Evolutionary conservation across 1,139 yeast genomes (phyloP), one percentile per base, ranked within the genome.

Genomic region (Pichia sp.): DNA sequence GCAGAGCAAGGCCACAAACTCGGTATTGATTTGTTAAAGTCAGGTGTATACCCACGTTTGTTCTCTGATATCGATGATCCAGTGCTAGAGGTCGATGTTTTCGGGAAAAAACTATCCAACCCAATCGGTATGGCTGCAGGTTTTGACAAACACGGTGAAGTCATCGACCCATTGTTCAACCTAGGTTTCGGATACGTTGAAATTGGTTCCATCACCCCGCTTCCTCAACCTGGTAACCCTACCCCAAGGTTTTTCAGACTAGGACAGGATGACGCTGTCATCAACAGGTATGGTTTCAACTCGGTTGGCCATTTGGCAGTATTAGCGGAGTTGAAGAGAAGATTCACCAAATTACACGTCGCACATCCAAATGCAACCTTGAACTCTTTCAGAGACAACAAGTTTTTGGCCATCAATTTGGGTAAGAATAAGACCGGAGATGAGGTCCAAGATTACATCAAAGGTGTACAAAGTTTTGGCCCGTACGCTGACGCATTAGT

Each of bases 101-200:
- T 87, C 67, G 90, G 90, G 6, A 78, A 75, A 52, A 72, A 67
- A 0, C 72, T 92, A 65, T 76, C 79, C 34, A 85, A 85, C 55
- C 98, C 98, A 23, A 75, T 92, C 55, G 98, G 98, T 7, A 78
- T 92, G 64, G 98, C 98, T 50, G 98, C 99, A 38, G 99, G 99
- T 11, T 79, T 92, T 61, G 99, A 92, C 70, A 92, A 92, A 71
- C 87, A 92, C 64, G 99, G 90, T 52, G 96, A 90, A 67, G 96
- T 90, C n/a, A 84, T 93, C 63, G 97, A 92, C 62, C 74, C 92
- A 0, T 75, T 92, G 57, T 84, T 85, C 64, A 79, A 84, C 62
- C 68, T 80, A 55, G 99, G 99, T 1, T 92, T 92, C 65, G 82
- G 93, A 5, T 90, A 89, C 67, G 95, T 90, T 58, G 99, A 92